Base-by-base conservation (phyloP, 225 moss, liverwort and hornwort species). In the Climacium dendroides region DNA sequence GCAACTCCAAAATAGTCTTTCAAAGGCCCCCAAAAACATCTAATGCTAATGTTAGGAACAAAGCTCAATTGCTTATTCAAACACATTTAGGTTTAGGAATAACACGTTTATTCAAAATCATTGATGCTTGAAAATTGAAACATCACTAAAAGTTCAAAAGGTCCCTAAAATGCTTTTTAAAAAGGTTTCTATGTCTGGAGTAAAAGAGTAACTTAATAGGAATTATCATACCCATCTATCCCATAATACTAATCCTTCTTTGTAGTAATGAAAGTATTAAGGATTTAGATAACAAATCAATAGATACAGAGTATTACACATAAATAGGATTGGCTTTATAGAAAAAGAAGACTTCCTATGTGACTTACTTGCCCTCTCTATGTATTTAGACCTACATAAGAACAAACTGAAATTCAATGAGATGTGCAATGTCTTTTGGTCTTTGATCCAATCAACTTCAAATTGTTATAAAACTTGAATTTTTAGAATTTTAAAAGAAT, bases 191-290 rank as follows among this genome's bases (percentile, higher is more conserved):
- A 22, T n/a, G 7, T 66, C 6, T 45, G 45, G 45, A 45, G 8
- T 45, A n/a, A 66, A 22, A 6, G 11, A n/a, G 6, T n/a, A 35
- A 19, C 6, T 11, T 6, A n/a, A 22, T 66, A 35, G 3, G 0
- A 5, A 3, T 19, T 10, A 0, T 65, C 17, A 19, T 64, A 65
- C 5, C 10, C 3, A 0, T 35, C 2, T 5, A 6, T 35, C 3
- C 5, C 4, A 35, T 35, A 35, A 19, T 65, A 35, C 35, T 35
- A 37, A 19, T 37, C 23, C 4, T 37, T 67, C 15, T 12, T 67
- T 37, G 13, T 23, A 37, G 0, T 23, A 37, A 37, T 4, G 7
- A 37, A 67, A 37, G 7, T 34, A 37, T 23, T 13, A 24, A 69
- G 3, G 13, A 69, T 39, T 39, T 39, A 4, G 4, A 45, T 45